A percentile compares a stretch with the other conserved stretches of the same genome.
phyloP scores from a whole-genome alignment of 2,329 filamentous ascomycete species.

The Metarhizium guizhouense region DNA sequence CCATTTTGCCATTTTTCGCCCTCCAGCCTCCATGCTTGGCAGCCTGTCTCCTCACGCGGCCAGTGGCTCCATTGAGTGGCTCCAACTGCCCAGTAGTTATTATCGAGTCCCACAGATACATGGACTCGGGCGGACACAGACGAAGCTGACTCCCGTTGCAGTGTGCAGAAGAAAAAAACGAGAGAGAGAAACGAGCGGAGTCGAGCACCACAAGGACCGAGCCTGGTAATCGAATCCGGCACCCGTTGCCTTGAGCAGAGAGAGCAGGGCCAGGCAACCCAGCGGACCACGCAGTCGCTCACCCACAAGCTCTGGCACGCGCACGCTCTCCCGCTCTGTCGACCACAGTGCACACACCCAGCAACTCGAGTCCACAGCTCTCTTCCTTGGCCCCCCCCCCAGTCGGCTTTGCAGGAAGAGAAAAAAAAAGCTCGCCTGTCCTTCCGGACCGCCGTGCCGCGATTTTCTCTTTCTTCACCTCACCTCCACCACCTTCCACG shows the following conservation, averaged over 20 bases:
- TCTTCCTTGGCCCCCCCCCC: conserved; percentile 10
- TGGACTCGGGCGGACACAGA: neutral
- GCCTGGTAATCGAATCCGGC: neutral
- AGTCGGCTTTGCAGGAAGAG: conserved; percentile 11
- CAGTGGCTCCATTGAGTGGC: no score
- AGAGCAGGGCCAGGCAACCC: neutral
- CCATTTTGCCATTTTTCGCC: neutral
- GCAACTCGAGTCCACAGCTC: neutral
- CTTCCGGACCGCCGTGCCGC: conserved; percentile 24
- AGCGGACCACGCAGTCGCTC: neutral
- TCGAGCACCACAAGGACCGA: no score
- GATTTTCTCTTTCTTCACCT: conserved; percentile 18
- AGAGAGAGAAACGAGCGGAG: no score
- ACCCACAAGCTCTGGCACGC: neutral
- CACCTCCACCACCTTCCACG: conserved; percentile 27
- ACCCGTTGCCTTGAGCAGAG: neutral
- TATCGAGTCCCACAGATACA: neutral
- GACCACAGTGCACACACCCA: conserved; percentile 1
- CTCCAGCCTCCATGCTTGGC: neutral
- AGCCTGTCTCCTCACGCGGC: no score
- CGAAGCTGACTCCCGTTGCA: neutral
- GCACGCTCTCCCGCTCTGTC: neutral
- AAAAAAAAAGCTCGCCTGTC: conserved; percentile 27
- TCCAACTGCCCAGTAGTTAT: neutral
- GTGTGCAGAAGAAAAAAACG: neutral